Conservation (phyloP, 495 filamentous ascomycete species). For the Amorphotheca resinae region DNA sequence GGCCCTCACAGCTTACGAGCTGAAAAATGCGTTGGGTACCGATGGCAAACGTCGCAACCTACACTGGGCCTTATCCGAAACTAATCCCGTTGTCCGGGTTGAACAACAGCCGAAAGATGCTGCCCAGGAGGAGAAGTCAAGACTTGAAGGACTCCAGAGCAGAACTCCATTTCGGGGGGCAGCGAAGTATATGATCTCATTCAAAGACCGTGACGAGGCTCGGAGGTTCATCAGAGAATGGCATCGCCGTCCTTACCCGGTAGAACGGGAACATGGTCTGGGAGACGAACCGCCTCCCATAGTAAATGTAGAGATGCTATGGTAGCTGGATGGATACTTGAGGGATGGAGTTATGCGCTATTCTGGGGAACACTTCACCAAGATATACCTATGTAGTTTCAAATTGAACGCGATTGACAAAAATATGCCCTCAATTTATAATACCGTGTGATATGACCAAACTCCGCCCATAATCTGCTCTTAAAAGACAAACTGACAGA, state of each 20-base stretch:
- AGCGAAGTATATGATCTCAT: constrained; percentile 36
- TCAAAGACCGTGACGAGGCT: constrained; percentile 35
- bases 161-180: no score
- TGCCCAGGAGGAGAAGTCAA: not conserved
- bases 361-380: not conserved
- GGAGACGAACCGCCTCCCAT: constrained; percentile 17
- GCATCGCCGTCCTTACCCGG: constrained; percentile 36
- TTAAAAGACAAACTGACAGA: constrained; percentile 15
- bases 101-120: not conserved
- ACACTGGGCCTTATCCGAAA: constrained; percentile 24
- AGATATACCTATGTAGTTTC: not conserved
- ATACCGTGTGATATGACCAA: constrained; percentile 22
- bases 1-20: constrained; percentile 14
- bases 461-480: constrained; percentile 22
- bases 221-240: constrained; percentile 43
- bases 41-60: constrained; percentile 35
- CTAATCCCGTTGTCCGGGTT: not conserved
- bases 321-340: constrained; percentile 29
- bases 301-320: constrained; percentile 35
- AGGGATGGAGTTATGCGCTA: no score
- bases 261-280: constrained; percentile 14
- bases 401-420: constrained; percentile 3
- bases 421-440: constrained; percentile 17
- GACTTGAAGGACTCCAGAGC: constrained; percentile 3
- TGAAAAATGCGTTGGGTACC: constrained; percentile 26